Evolutionary conservation across 2,329 filamentous ascomycete species (phyloP).

Genomic region (Beauveria scarabaeidicola): DNA sequence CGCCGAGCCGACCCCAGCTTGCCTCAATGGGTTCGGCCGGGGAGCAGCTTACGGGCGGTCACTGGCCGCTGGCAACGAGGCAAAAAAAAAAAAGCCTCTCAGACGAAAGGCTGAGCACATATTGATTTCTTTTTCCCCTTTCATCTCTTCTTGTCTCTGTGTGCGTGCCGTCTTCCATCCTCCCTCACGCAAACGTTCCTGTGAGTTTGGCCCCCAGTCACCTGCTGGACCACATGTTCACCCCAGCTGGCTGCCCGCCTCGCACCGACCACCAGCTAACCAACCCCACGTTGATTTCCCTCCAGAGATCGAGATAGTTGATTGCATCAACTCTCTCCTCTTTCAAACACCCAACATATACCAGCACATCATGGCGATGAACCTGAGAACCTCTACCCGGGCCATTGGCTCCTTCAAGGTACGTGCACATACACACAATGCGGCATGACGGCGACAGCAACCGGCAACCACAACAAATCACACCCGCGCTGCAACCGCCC

Average conservation of each 20-base stretch:
- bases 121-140: not conserved
- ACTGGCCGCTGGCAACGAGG: not conserved
- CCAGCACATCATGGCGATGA: slow-evolving; percentile 50
- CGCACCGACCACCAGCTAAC: slow-evolving; percentile 8
- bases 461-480: not conserved
- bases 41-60: not conserved
- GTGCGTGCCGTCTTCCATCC: not conserved
- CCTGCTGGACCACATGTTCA: too few relatives aligned
- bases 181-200: not conserved
- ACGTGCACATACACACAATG: slow-evolving; percentile 20
- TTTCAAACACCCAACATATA: not conserved
- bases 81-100: slow-evolving; percentile 6
- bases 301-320: slow-evolving; percentile 9
- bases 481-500: not conserved
- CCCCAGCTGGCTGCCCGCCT: not conserved
- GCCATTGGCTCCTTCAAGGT: slow-evolving; percentile 59
- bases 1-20: slow-evolving; percentile 10
- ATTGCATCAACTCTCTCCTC: not conserved
- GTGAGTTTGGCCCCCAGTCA: not conserved
- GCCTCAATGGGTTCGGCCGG: not conserved
- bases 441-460: not conserved
- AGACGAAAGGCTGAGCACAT: not conserved
- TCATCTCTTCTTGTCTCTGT: not conserved
- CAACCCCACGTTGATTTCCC: slow-evolving; percentile 8
- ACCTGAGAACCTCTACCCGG: slow-evolving; percentile 51